These are phyloP conservation scores for Chalciporus piperatus DNA, from an alignment of 768 basidiomycete genomes.

Conservation along the genomic window DNA sequence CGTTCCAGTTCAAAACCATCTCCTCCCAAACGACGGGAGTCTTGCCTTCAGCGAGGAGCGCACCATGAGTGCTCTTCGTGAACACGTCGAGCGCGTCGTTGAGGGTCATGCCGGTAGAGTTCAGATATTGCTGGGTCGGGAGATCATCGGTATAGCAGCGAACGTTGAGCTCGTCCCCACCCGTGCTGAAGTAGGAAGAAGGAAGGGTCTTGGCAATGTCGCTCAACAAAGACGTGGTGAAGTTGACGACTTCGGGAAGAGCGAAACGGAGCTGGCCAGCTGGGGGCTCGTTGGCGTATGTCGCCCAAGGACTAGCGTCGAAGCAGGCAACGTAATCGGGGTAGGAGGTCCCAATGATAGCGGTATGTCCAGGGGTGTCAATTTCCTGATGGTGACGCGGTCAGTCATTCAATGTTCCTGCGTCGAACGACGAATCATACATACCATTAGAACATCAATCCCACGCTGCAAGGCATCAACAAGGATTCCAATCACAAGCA, in stretches of 20 bases:
- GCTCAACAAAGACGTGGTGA: constrained; percentile 52
- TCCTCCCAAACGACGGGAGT: constrained; percentile 84
- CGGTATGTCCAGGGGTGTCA: constrained; percentile 82
- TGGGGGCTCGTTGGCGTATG: constrained; percentile 72
- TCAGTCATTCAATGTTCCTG: neutral
- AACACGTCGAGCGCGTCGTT: constrained; percentile 65
- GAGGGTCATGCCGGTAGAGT: constrained; percentile 49
- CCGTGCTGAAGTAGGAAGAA: constrained; percentile 68
- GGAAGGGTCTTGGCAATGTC: constrained; percentile 52
- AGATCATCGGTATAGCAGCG: constrained; percentile 64
- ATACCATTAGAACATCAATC: constrained; percentile 63
- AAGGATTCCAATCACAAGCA: neutral
- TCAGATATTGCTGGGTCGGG: constrained; percentile 54
- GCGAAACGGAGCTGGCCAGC: constrained; percentile 81
- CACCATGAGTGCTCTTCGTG: constrained; percentile 54
- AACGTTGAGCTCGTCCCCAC: constrained; percentile 78
- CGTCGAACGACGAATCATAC: neutral
- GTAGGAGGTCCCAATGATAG: constrained; percentile 57
- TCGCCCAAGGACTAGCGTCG: constrained; percentile 52
- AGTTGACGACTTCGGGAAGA: constrained; percentile 54
- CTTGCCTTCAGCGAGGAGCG: constrained; percentile 56
- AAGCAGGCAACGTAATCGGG: constrained; percentile 76
- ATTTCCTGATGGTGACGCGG: constrained; percentile 51
- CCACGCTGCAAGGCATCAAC: constrained; percentile 46
- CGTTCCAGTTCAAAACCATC: constrained; percentile 41